These are phyloP conservation scores for Biscogniauxia sp. DNA, from an alignment of 2,329 filamentous ascomycete species.

Conservation along the genomic window DNA sequence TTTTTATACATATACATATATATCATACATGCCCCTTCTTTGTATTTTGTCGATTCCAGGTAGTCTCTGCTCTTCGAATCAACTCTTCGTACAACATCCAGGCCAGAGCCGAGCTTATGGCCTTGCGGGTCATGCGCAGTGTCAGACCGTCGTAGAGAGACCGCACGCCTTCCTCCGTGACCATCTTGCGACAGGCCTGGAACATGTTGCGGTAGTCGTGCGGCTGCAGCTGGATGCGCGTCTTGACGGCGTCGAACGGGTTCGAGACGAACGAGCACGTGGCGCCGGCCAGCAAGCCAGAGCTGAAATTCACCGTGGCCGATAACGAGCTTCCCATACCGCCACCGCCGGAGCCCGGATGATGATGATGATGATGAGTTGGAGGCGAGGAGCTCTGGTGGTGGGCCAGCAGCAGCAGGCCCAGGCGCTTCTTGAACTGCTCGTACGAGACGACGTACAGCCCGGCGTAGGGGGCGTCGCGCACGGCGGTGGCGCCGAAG, in stretches of 20 bases:
- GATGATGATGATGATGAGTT: too few species aligned
- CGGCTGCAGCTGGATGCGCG: constrained; percentile 87
- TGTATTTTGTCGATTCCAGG: constrained; percentile 28
- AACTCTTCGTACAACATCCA: constrained; percentile 98
- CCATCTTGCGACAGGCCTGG: constrained; percentile 73
- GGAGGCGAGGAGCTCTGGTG: constrained; percentile 4
- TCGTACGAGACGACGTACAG: constrained; percentile 95
- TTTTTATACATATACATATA: neutral
- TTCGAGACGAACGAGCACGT: constrained; percentile 88
- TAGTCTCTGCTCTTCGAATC: constrained; percentile 64
- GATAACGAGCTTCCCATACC: constrained; percentile 43
- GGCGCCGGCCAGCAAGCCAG: constrained; percentile 76
- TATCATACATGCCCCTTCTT: constrained; percentile 26
- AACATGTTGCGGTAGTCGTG: constrained; percentile 78
- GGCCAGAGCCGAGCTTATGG: constrained; percentile 87
- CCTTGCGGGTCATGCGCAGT: constrained; percentile 86
- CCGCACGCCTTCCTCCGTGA: constrained; percentile 74
- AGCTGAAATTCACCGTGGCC: constrained; percentile 78
- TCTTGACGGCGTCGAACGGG: constrained; percentile 96
- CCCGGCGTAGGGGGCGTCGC: constrained; percentile 95
- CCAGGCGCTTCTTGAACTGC: constrained; percentile 67
- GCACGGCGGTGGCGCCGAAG: constrained; percentile 87
- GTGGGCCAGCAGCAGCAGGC: constrained; percentile 30
- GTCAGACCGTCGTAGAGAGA: constrained; percentile 84
- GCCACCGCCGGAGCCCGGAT: constrained; percentile 3